Base-by-base conservation (phyloP, 1,139 yeast genomes). In the Suhomyces taliae region DNA sequence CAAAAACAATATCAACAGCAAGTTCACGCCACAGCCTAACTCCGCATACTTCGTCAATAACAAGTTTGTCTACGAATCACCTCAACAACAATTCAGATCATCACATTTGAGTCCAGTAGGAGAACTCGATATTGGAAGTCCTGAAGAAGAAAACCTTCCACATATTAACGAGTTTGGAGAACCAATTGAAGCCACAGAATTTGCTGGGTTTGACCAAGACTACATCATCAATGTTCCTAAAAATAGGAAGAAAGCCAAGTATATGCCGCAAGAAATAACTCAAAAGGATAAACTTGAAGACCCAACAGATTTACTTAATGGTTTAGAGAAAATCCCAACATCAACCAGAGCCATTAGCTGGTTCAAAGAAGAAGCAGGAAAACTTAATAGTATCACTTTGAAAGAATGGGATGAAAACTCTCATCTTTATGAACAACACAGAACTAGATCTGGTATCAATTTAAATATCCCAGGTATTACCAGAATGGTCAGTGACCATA, bases 281-380 rank as follows among this genome's bases (percentile, higher is more conserved):
- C 12, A 36, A 27, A 9, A 31, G n/a, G 12, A 14, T 27, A 34
- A 32, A 14, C 15, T 27, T 7, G 48, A 41, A 9, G 42, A 43
- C 19, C 44, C 46, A 4, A 11, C 19, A 4, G 41, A 34, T n/a
- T 34, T 14, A 6, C 44, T 46, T n/a, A 26, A 53, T 7, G 76
- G 74, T 10, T 62, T 72, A 40, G 72, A 69, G 46, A 55, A 54
- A 29, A 70, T 72, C 34, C 76, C 77, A 7, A 53, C 49, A 37
- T 43, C 63, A 0, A 46, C 53, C 29, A 47, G 54, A 33, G 40
- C 50, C 9, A 43, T 49, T 10, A 52, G 51, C 39, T 56, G 57
- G 60, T 43, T 47, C 31, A 38, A 44, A 8, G 48, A 44, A 9
- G 43, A 40, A 8, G 11, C 32, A 27, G 38, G 37, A 8, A 43